phyloP scores from a whole-genome alignment of 331 rosid genomes.

The Cydonia oblonga region DNA sequence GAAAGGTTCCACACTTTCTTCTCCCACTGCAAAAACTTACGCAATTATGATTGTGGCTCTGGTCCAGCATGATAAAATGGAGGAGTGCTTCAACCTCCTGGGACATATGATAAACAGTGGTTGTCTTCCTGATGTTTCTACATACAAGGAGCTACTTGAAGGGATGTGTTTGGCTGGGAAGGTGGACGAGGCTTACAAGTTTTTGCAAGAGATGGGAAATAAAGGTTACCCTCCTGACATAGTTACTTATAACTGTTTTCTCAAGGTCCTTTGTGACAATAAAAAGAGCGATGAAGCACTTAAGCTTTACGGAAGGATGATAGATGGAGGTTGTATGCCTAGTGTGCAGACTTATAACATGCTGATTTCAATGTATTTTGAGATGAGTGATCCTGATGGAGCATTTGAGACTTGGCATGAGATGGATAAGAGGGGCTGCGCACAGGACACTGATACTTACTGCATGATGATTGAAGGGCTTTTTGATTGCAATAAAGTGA shows the following conservation, averaged over 20 bases:
- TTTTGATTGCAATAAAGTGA: conserved; percentile 47
- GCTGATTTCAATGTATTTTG: conserved; percentile 72
- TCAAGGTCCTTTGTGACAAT: conserved; percentile 72
- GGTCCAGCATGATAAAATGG: conserved; percentile 54
- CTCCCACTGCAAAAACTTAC: conserved; percentile 80
- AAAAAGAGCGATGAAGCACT: conserved; percentile 67
- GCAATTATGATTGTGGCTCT: conserved; percentile 72
- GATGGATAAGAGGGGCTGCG: conserved; percentile 55
- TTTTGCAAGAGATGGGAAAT: conserved; percentile 89
- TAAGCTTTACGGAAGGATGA: conserved; percentile 51
- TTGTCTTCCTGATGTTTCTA: conserved; percentile 83
- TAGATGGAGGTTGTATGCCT: conserved; percentile 52
- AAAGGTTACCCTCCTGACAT: conserved; percentile 89
- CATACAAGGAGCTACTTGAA: conserved; percentile 72
- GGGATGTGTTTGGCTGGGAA: conserved; percentile 84
- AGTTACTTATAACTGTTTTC: conserved; percentile 83
- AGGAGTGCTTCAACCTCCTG: conserved; percentile 54
- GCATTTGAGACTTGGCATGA: conserved; percentile 79
- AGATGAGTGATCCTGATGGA: conserved; percentile 63
- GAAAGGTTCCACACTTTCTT: conserved; percentile 61
- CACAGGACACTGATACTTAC: conserved; percentile 46
- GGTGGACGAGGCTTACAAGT: conserved; percentile 67
- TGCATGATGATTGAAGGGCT: conserved; percentile 85
- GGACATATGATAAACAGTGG: conserved; percentile 73
- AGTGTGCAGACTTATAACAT: conserved; percentile 84